These are phyloP conservation scores for Gnomoniopsis sp. DNA, from an alignment of 2,329 filamentous ascomycete species.

Conservation along the genomic window DNA sequence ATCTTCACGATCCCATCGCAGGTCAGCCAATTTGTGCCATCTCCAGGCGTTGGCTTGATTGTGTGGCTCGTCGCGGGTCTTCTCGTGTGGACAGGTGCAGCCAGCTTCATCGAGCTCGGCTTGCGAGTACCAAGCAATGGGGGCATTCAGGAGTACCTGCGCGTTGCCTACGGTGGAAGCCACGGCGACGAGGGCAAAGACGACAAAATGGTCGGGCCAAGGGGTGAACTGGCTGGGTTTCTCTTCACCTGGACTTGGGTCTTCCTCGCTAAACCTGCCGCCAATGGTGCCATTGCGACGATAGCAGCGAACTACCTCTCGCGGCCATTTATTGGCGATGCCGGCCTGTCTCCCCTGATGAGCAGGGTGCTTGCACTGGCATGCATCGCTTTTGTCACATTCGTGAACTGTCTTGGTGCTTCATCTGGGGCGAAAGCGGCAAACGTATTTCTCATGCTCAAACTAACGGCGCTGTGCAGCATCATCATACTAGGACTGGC, in stretches of 20 bases:
- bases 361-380: constrained; percentile 35
- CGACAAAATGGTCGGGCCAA: neutral
- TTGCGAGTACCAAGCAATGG: constrained; percentile 41
- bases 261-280: constrained; percentile 38
- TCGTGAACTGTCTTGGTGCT: constrained; percentile 41
- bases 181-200: neutral
- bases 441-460: constrained; percentile 37
- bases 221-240: constrained; percentile 35
- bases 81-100: constrained; percentile 45
- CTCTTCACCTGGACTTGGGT: constrained; percentile 43
- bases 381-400: constrained; percentile 34
- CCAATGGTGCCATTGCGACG: constrained; percentile 41
- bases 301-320: constrained; percentile 40
- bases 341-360: constrained; percentile 21
- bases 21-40: constrained; percentile 38
- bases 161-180: constrained; percentile 32
- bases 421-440: constrained; percentile 35
- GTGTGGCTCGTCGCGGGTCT: constrained; percentile 41
- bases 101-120: constrained; percentile 44
- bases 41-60: constrained; percentile 37
- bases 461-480: constrained; percentile 23
- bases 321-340: constrained; percentile 27
- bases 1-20: constrained; percentile 44
- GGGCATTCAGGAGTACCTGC: constrained; percentile 43
- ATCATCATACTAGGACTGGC: constrained; percentile 24